These are phyloP conservation scores for Margaritispora aquatica DNA, from an alignment of 495 filamentous ascomycete genomes.

Conservation along the genomic window DNA sequence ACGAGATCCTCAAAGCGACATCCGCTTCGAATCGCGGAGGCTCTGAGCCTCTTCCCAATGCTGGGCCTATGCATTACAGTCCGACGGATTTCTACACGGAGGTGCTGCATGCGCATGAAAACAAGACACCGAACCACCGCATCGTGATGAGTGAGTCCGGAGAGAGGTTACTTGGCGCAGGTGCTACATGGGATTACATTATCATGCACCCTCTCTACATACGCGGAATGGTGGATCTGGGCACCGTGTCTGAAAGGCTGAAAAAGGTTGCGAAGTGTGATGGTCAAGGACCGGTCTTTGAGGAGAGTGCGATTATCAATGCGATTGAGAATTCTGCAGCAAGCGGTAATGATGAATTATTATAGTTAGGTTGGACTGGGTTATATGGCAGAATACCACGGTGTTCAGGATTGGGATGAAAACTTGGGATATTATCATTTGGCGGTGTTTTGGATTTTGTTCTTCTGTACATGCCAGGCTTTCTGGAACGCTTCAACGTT, in stretches of 20 bases:
- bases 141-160: conserved; percentile 62
- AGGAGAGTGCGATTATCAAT: conserved; percentile 62
- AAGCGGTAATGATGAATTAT: conserved; percentile 65
- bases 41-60: conserved; percentile 26
- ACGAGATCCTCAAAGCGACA: conserved; percentile 88
- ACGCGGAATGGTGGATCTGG: conserved; percentile 78
- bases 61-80: conserved; percentile 69
- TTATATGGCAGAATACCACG: conserved; percentile 8
- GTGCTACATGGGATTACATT: conserved; percentile 87
- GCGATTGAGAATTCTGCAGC: conserved; percentile 76
- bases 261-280: conserved; percentile 78
- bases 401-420: conserved; percentile 6
- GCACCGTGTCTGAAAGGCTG: conserved; percentile 65
- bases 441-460: neutral
- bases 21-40: conserved; percentile 25
- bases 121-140: conserved; percentile 60
- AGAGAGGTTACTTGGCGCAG: conserved; percentile 71
- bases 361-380: conserved; percentile 36
- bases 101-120: conserved; percentile 46
- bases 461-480: no score
- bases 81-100: conserved; percentile 64
- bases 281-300: conserved; percentile 86
- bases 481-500: no score
- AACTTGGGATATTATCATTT: neutral
- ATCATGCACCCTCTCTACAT: conserved; percentile 76